These are phyloP conservation scores for Boletus rubescentipes DNA, from an alignment of 768 basidiomycete species.

Conservation along the genomic window DNA sequence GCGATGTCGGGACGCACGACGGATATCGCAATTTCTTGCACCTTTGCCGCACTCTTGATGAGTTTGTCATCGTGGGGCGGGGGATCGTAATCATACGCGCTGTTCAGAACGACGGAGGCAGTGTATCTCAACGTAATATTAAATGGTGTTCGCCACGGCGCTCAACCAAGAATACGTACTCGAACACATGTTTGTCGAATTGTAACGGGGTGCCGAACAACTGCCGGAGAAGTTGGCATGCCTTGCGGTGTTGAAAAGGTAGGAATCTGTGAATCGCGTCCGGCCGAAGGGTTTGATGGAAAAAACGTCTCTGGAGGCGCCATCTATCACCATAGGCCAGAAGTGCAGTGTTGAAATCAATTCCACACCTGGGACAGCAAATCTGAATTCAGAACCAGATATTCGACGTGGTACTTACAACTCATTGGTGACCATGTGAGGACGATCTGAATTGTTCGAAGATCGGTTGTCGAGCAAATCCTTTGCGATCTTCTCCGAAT, in stretches of 20 bases:
- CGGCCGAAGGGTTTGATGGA: conserved; percentile 21
- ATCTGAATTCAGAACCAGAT: not conserved
- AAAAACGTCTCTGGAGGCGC: conserved; percentile 22
- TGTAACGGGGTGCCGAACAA: conserved; percentile 33
- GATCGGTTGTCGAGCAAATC: conserved; percentile 37
- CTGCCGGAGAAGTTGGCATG: conserved; percentile 30
- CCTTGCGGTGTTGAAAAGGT: conserved; percentile 28
- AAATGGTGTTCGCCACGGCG: not conserved
- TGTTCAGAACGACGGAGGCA: conserved; percentile 1
- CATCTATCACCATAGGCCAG: not conserved
- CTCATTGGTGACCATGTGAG: conserved; percentile 23
- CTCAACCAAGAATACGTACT: conserved; percentile 30
- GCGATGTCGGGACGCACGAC: conserved; percentile 7
- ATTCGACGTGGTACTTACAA: conserved; percentile 2
- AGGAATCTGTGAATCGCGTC: conserved; percentile 20
- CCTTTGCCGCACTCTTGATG: not conserved
- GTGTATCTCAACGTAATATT: conserved; percentile 2
- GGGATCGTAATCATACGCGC: conserved; percentile 13
- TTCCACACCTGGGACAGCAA: conserved; percentile 7
- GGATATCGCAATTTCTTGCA: not conserved
- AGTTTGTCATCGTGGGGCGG: conserved; percentile 3
- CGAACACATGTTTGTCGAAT: not conserved
- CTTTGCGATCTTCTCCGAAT: not conserved
- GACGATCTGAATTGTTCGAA: conserved; percentile 49
- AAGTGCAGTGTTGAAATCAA: conserved; percentile 13